Percentiles rank a stretch among this genome's conserved stretches.
Conservation (phyloP, 2,329 filamentous ascomycete genomes). For the Escovopsis sp. region DNA sequence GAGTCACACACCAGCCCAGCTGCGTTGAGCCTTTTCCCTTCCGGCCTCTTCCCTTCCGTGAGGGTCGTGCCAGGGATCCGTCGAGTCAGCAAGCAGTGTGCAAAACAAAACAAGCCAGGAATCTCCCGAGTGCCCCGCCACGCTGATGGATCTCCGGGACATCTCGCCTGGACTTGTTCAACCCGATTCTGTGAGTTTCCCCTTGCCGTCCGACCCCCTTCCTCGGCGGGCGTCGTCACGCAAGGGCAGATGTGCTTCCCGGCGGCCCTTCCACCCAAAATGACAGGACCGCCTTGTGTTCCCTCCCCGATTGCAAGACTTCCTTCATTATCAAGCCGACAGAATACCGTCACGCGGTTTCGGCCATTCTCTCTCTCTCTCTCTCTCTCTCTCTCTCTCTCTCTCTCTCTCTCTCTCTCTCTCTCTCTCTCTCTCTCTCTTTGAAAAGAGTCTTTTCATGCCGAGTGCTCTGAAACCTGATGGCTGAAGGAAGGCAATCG, state of each 20-base stretch:
- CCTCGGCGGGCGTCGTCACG: neutral
- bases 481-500: no score
- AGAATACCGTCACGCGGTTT: no score
- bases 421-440: no score
- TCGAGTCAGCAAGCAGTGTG: neutral
- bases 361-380: no score
- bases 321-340: no score
- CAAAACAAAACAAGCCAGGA: neutral
- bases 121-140: neutral
- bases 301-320: neutral
- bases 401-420: no score
- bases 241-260: neutral
- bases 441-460: no score
- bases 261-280: conserved; percentile 5
- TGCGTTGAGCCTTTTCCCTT: conserved; percentile 5
- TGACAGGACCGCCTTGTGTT: conserved; percentile 5
- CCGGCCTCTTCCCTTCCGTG: conserved; percentile 5
- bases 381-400: no score
- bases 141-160: neutral
- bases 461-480: no score
- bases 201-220: no score
- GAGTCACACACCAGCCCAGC: neutral
- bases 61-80: neutral
- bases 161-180: conserved; percentile 3
- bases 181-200: conserved; percentile 1